Base-by-base conservation (phyloP, 1,284 basidiomycete species). In the Naganishia albida region DNA sequence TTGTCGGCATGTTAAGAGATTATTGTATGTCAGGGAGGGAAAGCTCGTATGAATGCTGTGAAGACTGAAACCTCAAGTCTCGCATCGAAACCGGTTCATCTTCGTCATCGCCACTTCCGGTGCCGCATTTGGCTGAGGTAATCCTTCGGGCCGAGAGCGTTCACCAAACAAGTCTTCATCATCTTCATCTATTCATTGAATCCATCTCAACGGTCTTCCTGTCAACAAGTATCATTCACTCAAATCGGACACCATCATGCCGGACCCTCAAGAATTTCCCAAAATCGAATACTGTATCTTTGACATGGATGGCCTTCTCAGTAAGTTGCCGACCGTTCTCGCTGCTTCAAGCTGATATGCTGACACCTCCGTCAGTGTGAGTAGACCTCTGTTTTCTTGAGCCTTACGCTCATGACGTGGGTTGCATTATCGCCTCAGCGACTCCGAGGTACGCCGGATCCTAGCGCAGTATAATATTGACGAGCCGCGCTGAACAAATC, bases 1-100 rank as follows among this genome's bases (percentile, higher is more conserved):
- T 91, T 62, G 89, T 90, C 13, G 79, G 74, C 80, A 81, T 81
- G 51, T 13, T 63, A 30, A n/a, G 34, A 34, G 34, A 34, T 10
- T 34, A 34, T 10, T 34, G 10, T 34, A 34, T 4, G 10, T 6
- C 34, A 34, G 34, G 34, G 34, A 10, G 6, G 34, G 34, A n/a
- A n/a, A n/a, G n/a, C n/a, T n/a, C 10, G 34, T 34, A 34, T n/a
- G 34, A 4, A 10, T 4, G 34, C 4, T 34, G 34, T 34, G 34
- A 34, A 34, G 34, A 34, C 34, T 34, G 34, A 34, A 34, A 34
- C 34, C 34, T 34, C 6, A 34, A 34, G 34, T 34, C 34, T 34
- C n/a, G n/a, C n/a, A n/a, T n/a, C 34, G 34, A 34, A 34, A 34
- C 34, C 10, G 34, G 34, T 34, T 10, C 18, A 38, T 51, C 25